phyloP scores from a whole-genome alignment of 305 asterid genomes.

The Rubia peregrina region DNA sequence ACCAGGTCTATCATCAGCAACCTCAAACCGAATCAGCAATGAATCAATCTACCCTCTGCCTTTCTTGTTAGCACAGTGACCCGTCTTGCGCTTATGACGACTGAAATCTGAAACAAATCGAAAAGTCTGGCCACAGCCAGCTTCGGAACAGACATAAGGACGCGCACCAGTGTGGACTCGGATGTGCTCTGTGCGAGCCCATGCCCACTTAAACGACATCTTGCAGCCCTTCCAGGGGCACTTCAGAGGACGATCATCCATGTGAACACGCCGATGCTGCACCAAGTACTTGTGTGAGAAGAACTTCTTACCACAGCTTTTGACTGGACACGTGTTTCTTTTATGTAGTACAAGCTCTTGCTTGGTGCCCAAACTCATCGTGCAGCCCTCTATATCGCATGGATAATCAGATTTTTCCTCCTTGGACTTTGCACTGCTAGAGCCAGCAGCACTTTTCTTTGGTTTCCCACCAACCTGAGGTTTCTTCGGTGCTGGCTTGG shows the following conservation, averaged over 20 bases:
- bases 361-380: constrained; percentile 71
- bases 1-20: constrained; percentile 35
- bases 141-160: constrained; percentile 77
- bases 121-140: constrained; percentile 92
- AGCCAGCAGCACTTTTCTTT: constrained; percentile 34
- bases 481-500: constrained; percentile 37
- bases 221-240: constrained; percentile 99
- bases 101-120: constrained; percentile 98
- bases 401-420: constrained; percentile 57
- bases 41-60: constrained; percentile 30
- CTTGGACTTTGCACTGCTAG: constrained; percentile 30
- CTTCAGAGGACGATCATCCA: constrained; percentile 95
- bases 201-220: constrained; percentile 99
- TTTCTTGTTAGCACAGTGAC: constrained; percentile 66
- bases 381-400: constrained; percentile 89
- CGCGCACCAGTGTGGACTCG: constrained; percentile 97
- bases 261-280: constrained; percentile 97
- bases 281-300: constrained; percentile 92
- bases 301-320: constrained; percentile 93
- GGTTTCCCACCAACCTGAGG: constrained; percentile 32
- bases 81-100: constrained; percentile 98
- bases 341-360: constrained; percentile 76
- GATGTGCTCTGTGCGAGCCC: constrained; percentile 99
- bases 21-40: constrained; percentile 21
- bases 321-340: constrained; percentile 71